These are phyloP conservation scores for Cystobasidium sp. DNA, from an alignment of 1,284 basidiomycete genomes.

Conservation along the genomic window DNA sequence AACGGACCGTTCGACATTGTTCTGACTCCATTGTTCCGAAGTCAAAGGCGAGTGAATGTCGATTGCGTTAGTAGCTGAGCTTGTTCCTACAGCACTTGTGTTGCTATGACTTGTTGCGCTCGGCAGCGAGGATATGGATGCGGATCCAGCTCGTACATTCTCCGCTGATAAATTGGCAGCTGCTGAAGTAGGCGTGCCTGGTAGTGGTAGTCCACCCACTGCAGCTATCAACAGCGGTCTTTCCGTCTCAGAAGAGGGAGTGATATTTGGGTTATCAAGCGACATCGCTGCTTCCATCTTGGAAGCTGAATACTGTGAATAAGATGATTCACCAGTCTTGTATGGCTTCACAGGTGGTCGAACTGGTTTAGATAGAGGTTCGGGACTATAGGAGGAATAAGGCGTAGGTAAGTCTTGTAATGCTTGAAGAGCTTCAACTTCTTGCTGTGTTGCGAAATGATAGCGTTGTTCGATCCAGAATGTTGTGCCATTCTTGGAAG, in stretches of 20 bases:
- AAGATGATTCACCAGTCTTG: constrained; percentile 35
- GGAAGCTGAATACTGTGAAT: constrained; percentile 36
- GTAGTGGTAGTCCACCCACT: not conserved
- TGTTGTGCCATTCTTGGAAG: constrained; percentile 60
- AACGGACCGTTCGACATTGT: constrained; percentile 22
- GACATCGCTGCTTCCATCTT: constrained; percentile 13
- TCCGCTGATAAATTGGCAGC: constrained; percentile 9
- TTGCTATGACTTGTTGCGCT: constrained; percentile 11
- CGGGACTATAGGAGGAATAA: constrained; percentile 13
- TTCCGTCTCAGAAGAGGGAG: constrained; percentile 21
- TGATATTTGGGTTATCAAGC: not conserved
- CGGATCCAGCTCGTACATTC: not conserved
- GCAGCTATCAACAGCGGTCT: constrained; percentile 15
- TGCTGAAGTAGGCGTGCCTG: not conserved
- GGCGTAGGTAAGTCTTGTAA: constrained; percentile 28
- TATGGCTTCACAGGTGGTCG: constrained; percentile 43
- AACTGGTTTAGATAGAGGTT: constrained; percentile 23
- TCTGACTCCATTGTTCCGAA: constrained; percentile 35
- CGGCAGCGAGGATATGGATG: constrained; percentile 1
- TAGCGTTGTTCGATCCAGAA: constrained; percentile 71
- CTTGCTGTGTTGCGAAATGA: constrained; percentile 24
- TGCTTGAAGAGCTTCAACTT: constrained; percentile 21
- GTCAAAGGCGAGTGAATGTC: constrained; percentile 21
- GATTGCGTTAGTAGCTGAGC: constrained; percentile 27
- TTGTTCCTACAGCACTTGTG: constrained; percentile 7